phyloP scores from a whole-genome alignment of 441 rosid genomes.

The Pelargonium myrrhifolium region DNA sequence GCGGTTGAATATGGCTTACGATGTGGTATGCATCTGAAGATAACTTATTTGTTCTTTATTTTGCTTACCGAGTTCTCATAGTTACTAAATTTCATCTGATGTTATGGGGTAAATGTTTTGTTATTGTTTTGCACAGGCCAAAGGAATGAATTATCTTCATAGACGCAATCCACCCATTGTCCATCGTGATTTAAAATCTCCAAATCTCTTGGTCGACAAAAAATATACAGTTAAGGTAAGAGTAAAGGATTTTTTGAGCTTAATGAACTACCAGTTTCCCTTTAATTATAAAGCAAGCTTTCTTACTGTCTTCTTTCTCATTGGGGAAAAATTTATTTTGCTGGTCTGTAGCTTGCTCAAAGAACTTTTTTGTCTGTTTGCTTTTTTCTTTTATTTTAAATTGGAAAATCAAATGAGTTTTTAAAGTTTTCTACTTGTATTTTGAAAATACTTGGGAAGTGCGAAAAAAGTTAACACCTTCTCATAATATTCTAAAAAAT shows the following conservation, averaged over 20 bases:
- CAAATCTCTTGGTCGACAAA: conserved; percentile 92
- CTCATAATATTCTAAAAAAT: not conserved
- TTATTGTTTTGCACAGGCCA: conserved; percentile 52
- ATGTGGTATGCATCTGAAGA: conserved; percentile 61
- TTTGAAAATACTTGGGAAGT: not conserved
- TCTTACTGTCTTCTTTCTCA: not conserved
- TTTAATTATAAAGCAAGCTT: not conserved
- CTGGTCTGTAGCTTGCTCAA: not conserved
- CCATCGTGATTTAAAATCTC: conserved; percentile 96
- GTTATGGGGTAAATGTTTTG: conserved; percentile 17
- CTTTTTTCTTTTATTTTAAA: not conserved
- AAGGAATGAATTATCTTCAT: conserved; percentile 99
- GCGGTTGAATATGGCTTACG: conserved; percentile 88
- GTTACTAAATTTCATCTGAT: not conserved
- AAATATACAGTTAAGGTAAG: conserved; percentile 91
- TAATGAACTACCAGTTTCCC: not conserved
- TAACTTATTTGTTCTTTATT: not conserved
- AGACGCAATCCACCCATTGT: conserved; percentile 88
- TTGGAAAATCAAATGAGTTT: not conserved
- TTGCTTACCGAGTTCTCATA: not conserved
- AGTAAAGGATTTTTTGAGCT: not conserved
- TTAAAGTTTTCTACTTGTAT: not conserved
- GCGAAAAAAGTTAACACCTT: not conserved
- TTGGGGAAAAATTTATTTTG: not conserved
- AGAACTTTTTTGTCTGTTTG: not conserved